These are phyloP conservation scores for Phaeosphaeriaceae sp. DNA, from an alignment of 2,329 filamentous ascomycete species.

Conservation along the genomic window DNA sequence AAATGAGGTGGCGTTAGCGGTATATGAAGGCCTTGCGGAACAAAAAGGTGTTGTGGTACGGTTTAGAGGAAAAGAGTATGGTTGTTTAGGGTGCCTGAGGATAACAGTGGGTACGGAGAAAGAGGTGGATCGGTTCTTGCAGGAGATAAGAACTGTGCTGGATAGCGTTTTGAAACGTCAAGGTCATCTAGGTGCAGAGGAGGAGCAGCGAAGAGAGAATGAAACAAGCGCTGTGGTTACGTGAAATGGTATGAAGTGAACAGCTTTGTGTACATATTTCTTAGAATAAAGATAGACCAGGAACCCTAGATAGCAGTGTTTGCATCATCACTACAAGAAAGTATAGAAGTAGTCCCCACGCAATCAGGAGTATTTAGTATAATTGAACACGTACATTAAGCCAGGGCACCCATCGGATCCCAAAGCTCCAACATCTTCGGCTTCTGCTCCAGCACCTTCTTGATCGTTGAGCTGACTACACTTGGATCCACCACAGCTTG, in stretches of 20 bases:
- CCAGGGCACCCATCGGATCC: conserved; percentile 81
- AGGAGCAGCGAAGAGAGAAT: conserved; percentile 56
- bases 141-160: conserved; percentile 65
- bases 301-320: too few relatives aligned
- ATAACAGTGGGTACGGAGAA: conserved; percentile 91
- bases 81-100: conserved; percentile 85
- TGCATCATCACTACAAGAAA: too few relatives aligned
- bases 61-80: conserved; percentile 90
- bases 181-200: conserved; percentile 36
- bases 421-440: conserved; percentile 69
- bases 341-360: too few relatives aligned
- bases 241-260: conserved; percentile 21
- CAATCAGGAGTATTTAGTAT: too few relatives aligned
- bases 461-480: conserved; percentile 64
- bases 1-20: conserved; percentile 76
- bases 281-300: too few relatives aligned
- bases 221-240: conserved; percentile 59
- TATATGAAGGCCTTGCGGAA: conserved; percentile 87
- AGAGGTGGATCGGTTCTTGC: conserved; percentile 81
- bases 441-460: conserved; percentile 72
- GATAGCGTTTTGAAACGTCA: conserved; percentile 54
- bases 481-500: conserved; percentile 83
- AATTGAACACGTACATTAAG: conserved; percentile 37
- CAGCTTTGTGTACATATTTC: too few relatives aligned
- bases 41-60: conserved; percentile 87